Conservation (phyloP, 2,329 filamentous ascomycete species). For the Stromatinia cepivora region DNA sequence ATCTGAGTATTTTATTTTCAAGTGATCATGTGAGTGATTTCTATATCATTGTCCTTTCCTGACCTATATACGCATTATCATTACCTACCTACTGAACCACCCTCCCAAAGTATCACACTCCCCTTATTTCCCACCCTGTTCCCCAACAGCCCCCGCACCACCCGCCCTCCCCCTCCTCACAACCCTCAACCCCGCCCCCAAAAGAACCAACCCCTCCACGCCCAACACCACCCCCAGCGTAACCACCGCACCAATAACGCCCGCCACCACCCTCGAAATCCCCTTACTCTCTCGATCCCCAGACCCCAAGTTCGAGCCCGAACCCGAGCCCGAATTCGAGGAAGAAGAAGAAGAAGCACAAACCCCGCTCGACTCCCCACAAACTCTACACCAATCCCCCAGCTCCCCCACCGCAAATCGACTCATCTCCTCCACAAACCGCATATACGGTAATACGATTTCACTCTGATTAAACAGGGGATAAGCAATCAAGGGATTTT, state of each 20-base stretch:
- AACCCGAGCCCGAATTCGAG: conserved; percentile 35
- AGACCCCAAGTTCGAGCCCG: conserved; percentile 30
- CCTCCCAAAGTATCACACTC: too few relatives aligned
- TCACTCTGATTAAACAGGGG: conserved; percentile 61
- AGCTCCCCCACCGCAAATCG: conserved; percentile 67
- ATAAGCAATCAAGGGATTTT: conserved; percentile 47
- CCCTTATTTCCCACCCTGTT: neutral
- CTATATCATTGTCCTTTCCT: neutral
- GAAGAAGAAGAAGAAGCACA: conserved; percentile 50
- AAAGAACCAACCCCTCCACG: conserved; percentile 52
- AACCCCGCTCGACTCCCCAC: conserved; percentile 68
- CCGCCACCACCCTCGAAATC: conserved; percentile 72
- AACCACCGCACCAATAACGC: conserved; percentile 75
- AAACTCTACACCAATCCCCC: conserved; percentile 70
- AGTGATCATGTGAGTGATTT: neutral
- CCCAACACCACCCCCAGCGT: conserved; percentile 64
- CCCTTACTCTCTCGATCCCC: conserved; percentile 25
- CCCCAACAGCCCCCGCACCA: neutral
- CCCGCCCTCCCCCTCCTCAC: conserved; percentile 53
- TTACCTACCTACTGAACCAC: too few relatives aligned
- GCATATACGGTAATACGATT: conserved; percentile 62
- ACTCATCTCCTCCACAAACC: conserved; percentile 64
- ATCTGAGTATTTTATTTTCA: too few relatives aligned
- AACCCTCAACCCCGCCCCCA: conserved; percentile 58
- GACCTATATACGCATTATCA: neutral